Evolutionary conservation across 163 green algal species (phyloP), one percentile per base, ranked within the genome.

Genomic region (Botryococcus braunii): DNA sequence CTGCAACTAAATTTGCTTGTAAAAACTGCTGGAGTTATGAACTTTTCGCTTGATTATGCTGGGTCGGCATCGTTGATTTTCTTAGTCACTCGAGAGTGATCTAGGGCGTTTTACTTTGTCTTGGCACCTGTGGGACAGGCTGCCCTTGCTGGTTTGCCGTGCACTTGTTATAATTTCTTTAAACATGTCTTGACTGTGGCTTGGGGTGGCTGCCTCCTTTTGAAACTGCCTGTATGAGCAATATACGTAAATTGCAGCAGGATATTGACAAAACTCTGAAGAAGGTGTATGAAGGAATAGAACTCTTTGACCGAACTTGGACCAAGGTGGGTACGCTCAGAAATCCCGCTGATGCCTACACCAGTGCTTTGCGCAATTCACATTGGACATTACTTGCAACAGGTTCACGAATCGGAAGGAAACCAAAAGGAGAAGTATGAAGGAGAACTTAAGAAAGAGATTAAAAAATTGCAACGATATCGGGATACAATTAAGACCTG

Each of bases 401-500:
- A 97, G 89, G 85, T 96, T 34, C 88, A 97, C 57, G 89, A 93
- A 49, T 88, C 83, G 9, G 93, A 98, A 29, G 64, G 74, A 29
- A 93, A 92, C 67, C 87, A 92, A 69, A 94, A 93, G 68, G 94
- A 99, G 61, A 99, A 98, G 82, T 89, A 94, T 58, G 94, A 99
- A 73, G 87, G 81, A 21, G 92, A 99, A 59, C 74, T 99, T 21
- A 99, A 99, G 83, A 97, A 96, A 70, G 93, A 99, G 77, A 96
- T 99, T 34, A 99, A 99, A 76, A 98, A 98, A 81, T 85, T 99
- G 48, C 94, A 99, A 80, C 79, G 90, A 27, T 90, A 93, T 69
- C 79, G 94, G 21, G 94, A 99, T 74, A 87, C 95, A 69, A 96
- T 99, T 65, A 97, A 97, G 70, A 89, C 84, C 88, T 99, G 94